Evolutionary conservation across 2,329 filamentous ascomycete genomes (phyloP).

Genomic region (Plenodomus lindquistii): DNA sequence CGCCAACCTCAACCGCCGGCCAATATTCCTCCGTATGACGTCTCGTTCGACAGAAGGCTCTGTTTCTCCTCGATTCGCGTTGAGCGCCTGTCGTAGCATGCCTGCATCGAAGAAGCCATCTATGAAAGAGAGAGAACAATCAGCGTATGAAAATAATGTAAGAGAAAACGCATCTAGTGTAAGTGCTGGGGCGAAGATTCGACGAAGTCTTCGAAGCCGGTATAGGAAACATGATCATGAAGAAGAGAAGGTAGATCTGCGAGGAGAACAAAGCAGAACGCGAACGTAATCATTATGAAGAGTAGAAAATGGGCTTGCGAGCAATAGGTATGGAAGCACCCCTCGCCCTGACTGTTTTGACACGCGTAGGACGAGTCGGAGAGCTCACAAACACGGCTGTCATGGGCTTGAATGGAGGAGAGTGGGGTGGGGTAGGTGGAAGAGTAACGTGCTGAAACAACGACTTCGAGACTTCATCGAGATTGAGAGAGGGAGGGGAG

Average conservation of each 20-base stretch:
- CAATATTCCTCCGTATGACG: conserved; percentile 68
- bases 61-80: conserved; percentile 60
- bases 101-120: conserved; percentile 98
- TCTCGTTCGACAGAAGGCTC: conserved; percentile 62
- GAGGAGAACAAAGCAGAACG: background rate
- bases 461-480: conserved; percentile 22
- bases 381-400: conserved; percentile 37
- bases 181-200: background rate
- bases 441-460: conserved; percentile 16
- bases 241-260: background rate
- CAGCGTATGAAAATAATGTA: conserved; percentile 21
- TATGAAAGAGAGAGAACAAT: conserved; percentile 50
- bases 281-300: conserved; percentile 9
- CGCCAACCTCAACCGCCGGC: conserved; percentile 71
- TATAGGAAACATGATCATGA: conserved; percentile 1
- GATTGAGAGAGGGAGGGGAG: conserved; percentile 29
- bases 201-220: conserved; percentile 9
- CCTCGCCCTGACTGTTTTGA: conserved; percentile 24
- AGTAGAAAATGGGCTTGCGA: conserved; percentile 23
- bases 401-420: conserved; percentile 40
- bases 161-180: background rate
- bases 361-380: conserved; percentile 16
- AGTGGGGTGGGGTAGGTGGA: conserved; percentile 41
- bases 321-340: conserved; percentile 23
- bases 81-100: conserved; percentile 87